Conservation (phyloP, 2,329 filamentous ascomycete species). For the Aspergillus costaricaensis region DNA sequence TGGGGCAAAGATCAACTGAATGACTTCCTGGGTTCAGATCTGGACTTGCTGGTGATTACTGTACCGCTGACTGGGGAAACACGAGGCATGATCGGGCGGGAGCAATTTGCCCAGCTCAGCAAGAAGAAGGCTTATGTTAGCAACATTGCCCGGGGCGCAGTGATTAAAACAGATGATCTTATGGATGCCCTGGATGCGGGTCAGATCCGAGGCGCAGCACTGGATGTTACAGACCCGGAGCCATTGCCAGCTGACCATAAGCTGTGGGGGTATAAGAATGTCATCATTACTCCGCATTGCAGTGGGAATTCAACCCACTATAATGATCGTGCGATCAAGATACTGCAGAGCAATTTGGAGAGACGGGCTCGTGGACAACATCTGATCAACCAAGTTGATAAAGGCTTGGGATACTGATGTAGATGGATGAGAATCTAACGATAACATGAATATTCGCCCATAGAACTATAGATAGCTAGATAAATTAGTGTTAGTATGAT, state of each 20-base stretch:
- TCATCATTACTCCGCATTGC: slow-evolving; percentile 8
- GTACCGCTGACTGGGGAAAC: slow-evolving; percentile 1
- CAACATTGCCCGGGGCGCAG: not conserved
- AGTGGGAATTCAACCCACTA: slow-evolving; percentile 7
- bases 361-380: not conserved
- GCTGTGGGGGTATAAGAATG: slow-evolving; percentile 5
- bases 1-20: slow-evolving; percentile 2
- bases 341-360: not conserved
- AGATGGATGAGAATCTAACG: not conserved
- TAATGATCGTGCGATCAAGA: not conserved
- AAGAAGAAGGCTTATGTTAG: slow-evolving; percentile 5
- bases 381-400: not conserved
- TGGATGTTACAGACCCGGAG: slow-evolving; percentile 4
- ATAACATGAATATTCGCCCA: not conserved
- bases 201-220: slow-evolving; percentile 1
- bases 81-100: not conserved
- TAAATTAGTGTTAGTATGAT: too few species aligned
- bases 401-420: slow-evolving; percentile 4
- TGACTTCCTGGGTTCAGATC: slow-evolving; percentile 4
- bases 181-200: not conserved
- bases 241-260: not conserved
- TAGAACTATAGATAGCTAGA: too few species aligned
- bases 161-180: slow-evolving; percentile 5
- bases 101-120: slow-evolving; percentile 6
- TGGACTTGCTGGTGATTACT: slow-evolving; percentile 6